Evolutionary conservation across 495 filamentous ascomycete genomes (phyloP).

Genomic region (Echria macrotheca): DNA sequence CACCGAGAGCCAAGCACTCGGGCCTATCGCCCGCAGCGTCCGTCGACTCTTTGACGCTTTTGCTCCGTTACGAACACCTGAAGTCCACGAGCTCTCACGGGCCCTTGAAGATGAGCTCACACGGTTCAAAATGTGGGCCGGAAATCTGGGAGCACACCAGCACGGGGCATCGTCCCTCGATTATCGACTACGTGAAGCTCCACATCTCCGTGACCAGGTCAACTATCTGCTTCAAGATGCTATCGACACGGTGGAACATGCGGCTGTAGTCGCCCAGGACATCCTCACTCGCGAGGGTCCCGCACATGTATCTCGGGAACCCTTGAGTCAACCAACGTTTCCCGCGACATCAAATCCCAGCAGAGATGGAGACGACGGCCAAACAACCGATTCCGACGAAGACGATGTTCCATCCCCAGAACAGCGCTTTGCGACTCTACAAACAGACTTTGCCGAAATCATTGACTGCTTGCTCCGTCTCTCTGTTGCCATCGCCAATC

Average conservation of each 20-base stretch:
- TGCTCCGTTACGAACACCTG: too few relatives aligned
- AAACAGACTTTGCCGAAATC: not conserved
- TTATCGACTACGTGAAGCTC: not conserved
- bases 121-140: constrained; percentile 3
- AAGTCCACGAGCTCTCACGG: too few relatives aligned
- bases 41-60: not conserved
- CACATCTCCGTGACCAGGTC: not conserved
- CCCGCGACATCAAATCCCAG: too few relatives aligned
- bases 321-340: too few relatives aligned
- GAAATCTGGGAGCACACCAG: constrained; percentile 1
- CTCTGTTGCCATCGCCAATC: constrained; percentile 1
- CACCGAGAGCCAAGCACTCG: too few relatives aligned
- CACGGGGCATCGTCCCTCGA: not conserved
- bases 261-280: not conserved
- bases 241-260: not conserved
- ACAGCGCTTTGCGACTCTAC: not conserved
- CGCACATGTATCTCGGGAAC: too few relatives aligned
- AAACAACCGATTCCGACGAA: constrained; percentile 1
- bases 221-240: not conserved
- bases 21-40: not conserved
- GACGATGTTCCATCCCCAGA: not conserved
- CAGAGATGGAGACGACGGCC: not conserved
- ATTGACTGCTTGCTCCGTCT: constrained; percentile 3
- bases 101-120: not conserved
- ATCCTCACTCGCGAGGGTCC: too few relatives aligned